Conservation (phyloP, 2,329 filamentous ascomycete genomes). For the Diaporthe vexans region DNA sequence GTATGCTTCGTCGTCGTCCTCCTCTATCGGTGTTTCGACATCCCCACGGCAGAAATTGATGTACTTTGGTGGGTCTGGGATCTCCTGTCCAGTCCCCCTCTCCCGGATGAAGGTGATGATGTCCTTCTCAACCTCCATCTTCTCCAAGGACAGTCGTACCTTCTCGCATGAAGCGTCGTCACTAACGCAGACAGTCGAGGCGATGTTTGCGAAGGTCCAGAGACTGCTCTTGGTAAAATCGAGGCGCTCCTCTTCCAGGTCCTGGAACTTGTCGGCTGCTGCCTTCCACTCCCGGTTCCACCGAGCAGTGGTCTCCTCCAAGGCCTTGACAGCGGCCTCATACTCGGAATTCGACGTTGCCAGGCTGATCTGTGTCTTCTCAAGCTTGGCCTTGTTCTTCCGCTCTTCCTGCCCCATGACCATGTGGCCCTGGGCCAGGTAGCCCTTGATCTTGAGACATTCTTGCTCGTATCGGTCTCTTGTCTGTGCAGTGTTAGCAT, state of each 20-base stretch:
- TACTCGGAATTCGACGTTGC: conserved; percentile 94
- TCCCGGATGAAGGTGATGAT: conserved; percentile 91
- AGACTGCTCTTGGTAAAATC: conserved; percentile 98
- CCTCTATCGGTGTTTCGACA: conserved; percentile 84
- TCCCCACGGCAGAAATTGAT: conserved; percentile 99
- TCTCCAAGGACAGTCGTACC: conserved; percentile 91
- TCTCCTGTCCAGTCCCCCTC: conserved; percentile 93
- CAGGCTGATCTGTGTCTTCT: conserved; percentile 97
- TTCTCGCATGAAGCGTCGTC: conserved; percentile 98
- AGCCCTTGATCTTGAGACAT: conserved; percentile 97
- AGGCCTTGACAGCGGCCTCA: conserved; percentile 89
- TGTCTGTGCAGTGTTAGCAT: conserved; percentile 65
- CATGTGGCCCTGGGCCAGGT: conserved; percentile 98
- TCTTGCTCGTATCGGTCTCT: conserved; percentile 97
- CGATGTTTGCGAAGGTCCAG: conserved; percentile 98
- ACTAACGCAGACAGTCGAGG: conserved; percentile 97
- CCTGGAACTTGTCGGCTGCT: conserved; percentile 98
- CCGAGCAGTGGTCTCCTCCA: conserved; percentile 93
- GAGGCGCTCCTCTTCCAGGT: conserved; percentile 95
- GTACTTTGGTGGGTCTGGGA: conserved; percentile 95
- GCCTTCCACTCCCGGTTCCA: conserved; percentile 99
- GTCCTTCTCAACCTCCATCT: conserved; percentile 97
- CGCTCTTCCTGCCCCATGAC: conserved; percentile 99
- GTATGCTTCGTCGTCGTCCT: conserved; percentile 84
- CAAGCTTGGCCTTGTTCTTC: conserved; percentile 98